These are phyloP conservation scores for Farysia itapuensis DNA, from an alignment of 1,284 basidiomycete species.

Conservation along the genomic window DNA sequence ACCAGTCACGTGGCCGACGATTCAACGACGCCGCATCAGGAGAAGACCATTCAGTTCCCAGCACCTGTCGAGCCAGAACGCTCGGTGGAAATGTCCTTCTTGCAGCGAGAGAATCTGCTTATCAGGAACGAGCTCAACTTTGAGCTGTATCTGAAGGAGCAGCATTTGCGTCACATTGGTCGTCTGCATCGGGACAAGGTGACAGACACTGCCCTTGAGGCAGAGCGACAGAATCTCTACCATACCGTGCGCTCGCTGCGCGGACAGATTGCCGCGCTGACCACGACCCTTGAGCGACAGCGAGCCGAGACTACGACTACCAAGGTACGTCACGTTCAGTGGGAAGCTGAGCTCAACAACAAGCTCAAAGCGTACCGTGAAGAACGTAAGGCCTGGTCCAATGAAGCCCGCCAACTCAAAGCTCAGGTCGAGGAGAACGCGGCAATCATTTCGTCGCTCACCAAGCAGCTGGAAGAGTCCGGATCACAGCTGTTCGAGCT, in stretches of 20 bases:
- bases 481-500: constrained; percentile 48
- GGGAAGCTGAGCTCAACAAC: constrained; percentile 54
- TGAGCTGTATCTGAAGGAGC: constrained; percentile 59
- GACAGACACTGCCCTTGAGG: constrained; percentile 50
- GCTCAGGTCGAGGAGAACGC: constrained; percentile 37
- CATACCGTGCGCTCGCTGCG: constrained; percentile 44
- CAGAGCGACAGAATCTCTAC: constrained; percentile 57
- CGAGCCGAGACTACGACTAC: constrained; percentile 40
- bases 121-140: constrained; percentile 56
- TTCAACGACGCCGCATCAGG: constrained; percentile 11
- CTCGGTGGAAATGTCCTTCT: constrained; percentile 7
- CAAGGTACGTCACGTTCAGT: constrained; percentile 45
- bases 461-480: constrained; percentile 35
- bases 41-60: neutral
- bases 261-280: constrained; percentile 20
- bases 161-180: constrained; percentile 59
- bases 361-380: constrained; percentile 54
- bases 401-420: constrained; percentile 40
- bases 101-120: constrained; percentile 49
- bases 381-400: constrained; percentile 49
- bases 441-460: constrained; percentile 16
- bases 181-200: constrained; percentile 57
- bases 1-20: constrained; percentile 17
- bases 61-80: neutral
- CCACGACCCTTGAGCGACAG: constrained; percentile 32